Conservation (phyloP, 345 rosid species). For the Nephelium lappaceum region DNA sequence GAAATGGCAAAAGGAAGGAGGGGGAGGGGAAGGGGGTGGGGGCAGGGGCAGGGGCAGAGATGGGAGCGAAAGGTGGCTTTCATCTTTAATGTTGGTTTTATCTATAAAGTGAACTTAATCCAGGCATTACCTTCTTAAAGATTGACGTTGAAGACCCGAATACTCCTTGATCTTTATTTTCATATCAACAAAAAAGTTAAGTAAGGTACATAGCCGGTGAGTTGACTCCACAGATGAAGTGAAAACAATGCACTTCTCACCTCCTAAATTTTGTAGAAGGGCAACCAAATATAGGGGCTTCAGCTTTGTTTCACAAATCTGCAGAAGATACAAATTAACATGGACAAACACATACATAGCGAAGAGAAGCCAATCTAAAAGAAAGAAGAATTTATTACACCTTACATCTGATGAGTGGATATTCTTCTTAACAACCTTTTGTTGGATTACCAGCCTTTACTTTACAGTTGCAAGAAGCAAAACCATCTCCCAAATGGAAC, state of each 20-base stretch:
- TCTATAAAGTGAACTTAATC: conserved; percentile 11
- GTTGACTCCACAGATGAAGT: conserved; percentile 88
- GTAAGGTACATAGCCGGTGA: conserved; percentile 75
- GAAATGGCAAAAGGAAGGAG: background rate
- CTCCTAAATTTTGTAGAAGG: conserved; percentile 70
- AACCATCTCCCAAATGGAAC: background rate
- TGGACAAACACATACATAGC: background rate
- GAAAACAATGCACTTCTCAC: conserved; percentile 83
- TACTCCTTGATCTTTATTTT: conserved; percentile 80
- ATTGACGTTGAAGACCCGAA: conserved; percentile 82
- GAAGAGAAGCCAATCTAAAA: background rate
- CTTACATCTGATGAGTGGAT: background rate
- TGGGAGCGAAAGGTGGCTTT: background rate
- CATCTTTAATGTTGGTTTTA: background rate
- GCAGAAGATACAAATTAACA: conserved; percentile 20
- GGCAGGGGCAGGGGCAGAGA: too few species aligned
- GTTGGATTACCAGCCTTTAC: background rate
- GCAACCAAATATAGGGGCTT: conserved; percentile 83
- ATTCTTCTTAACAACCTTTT: background rate
- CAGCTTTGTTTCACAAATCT: conserved; percentile 75
- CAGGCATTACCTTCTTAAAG: conserved; percentile 66
- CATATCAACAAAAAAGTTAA: conserved; percentile 74
- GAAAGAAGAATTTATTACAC: background rate
- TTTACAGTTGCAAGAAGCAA: background rate
- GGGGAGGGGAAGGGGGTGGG: too few species aligned